Evolutionary conservation across 2,329 filamentous ascomycete species (phyloP).

Genomic region (Neopestalotiopsis sp.): DNA sequence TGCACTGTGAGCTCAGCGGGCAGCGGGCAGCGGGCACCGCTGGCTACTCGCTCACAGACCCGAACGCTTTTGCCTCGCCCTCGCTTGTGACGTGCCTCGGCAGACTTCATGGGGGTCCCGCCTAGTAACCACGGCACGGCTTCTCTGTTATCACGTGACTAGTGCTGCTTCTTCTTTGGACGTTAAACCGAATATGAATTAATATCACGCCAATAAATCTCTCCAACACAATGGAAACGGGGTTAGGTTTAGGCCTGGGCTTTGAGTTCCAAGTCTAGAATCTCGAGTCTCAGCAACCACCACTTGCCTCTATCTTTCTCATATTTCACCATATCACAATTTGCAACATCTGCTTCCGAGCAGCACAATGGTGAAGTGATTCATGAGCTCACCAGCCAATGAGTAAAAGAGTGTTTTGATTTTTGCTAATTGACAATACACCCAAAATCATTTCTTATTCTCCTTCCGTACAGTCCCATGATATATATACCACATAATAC

Average conservation of each 20-base stretch:
- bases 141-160: background rate
- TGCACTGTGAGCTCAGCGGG: background rate
- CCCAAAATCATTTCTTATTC: background rate
- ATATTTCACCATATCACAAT: too few relatives aligned
- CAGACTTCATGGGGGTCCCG: background rate
- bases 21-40: background rate
- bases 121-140: background rate
- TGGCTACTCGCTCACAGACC: background rate
- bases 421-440: background rate
- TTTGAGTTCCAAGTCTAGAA: background rate
- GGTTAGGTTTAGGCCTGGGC: background rate
- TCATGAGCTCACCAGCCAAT: background rate
- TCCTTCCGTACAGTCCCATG: background rate
- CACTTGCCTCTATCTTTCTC: too few relatives aligned
- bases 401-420: background rate
- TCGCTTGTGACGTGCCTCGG: constrained; percentile 16
- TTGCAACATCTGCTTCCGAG: too few relatives aligned
- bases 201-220: background rate
- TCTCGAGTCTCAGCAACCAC: too few relatives aligned
- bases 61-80: background rate
- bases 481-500: background rate
- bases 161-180: too few relatives aligned
- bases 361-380: too few relatives aligned
- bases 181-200: background rate
- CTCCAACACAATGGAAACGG: background rate